phyloP scores from a whole-genome alignment of 805 yeast genomes.

The Teunomyces lycoperdinae region DNA sequence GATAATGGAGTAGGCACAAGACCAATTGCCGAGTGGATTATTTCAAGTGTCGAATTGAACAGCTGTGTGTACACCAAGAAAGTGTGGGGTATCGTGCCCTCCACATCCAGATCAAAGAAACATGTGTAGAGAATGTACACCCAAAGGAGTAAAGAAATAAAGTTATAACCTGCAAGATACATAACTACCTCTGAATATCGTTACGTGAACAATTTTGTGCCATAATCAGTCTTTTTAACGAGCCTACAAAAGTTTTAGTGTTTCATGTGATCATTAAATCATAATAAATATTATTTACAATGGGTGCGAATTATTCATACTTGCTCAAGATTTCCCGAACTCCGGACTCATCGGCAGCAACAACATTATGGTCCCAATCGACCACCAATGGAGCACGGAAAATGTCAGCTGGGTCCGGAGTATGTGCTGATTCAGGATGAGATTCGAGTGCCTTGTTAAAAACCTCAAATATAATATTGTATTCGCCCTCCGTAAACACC shows the following conservation, averaged over 20 bases:
- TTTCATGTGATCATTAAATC: not conserved
- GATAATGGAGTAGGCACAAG: not conserved
- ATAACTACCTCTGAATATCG: not conserved
- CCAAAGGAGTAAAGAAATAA: not conserved
- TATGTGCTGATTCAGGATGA: constrained; percentile 21
- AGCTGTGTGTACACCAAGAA: not conserved
- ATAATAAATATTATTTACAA: constrained; percentile 2
- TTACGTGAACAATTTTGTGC: too few species aligned
- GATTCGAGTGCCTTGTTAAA: constrained; percentile 19
- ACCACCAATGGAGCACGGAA: constrained; percentile 42
- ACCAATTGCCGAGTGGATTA: not conserved
- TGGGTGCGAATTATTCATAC: constrained; percentile 14
- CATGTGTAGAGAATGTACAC: not conserved
- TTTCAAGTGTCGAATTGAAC: not conserved
- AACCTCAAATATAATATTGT: constrained; percentile 36
- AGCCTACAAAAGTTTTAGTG: not conserved
- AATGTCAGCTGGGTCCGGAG: constrained; percentile 28
- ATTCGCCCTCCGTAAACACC: constrained; percentile 37
- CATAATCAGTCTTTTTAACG: too few species aligned
- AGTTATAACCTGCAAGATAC: not conserved
- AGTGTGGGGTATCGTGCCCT: not conserved
- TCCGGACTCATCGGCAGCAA: constrained; percentile 37
- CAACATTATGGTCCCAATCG: constrained; percentile 44
- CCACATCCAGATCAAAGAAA: not conserved
- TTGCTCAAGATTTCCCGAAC: constrained; percentile 28